phyloP scores from a whole-genome alignment of 2,329 filamentous ascomycete species.

The Sporothrix sp. region DNA sequence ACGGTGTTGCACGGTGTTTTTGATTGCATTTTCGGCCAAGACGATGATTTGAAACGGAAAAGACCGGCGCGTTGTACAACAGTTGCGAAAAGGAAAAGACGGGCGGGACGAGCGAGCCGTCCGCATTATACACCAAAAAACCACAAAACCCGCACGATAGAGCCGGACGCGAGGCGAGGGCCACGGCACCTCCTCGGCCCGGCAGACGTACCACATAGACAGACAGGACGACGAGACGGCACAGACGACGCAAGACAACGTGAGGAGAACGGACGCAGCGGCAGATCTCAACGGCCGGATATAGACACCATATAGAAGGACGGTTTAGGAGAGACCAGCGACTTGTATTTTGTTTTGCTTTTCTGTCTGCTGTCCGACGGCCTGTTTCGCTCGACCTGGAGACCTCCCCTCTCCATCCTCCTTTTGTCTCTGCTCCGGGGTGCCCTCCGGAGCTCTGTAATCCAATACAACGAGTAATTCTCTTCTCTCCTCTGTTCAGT shows the following conservation, averaged over 20 bases:
- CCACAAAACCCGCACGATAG: background rate
- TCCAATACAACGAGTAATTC: slow-evolving; percentile 6
- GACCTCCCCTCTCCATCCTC: background rate
- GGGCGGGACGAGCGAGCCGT: background rate
- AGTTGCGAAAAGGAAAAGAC: background rate
- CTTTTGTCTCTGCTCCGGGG: background rate
- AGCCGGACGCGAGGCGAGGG: background rate
- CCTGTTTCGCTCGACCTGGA: background rate
- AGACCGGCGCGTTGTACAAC: slow-evolving; percentile 6
- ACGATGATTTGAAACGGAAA: background rate
- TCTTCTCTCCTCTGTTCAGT: slow-evolving; percentile 7
- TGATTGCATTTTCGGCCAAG: slow-evolving; percentile 1
- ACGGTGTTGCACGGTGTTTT: slow-evolving; percentile 1
- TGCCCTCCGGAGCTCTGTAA: no score
- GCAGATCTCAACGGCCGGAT: background rate
- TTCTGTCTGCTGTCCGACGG: background rate
- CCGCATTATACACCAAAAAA: background rate
- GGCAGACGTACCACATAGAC: background rate
- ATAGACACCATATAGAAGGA: background rate
- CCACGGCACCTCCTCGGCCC: background rate
- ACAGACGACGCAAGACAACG: background rate
- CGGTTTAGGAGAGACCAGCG: background rate
- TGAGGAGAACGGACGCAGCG: background rate
- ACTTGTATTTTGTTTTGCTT: background rate
- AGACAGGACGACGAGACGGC: background rate